Percentiles rank a stretch among this genome's conserved stretches.
Conservation (phyloP, 208 protist species). For the Paratrypanosoma confusum region DNA sequence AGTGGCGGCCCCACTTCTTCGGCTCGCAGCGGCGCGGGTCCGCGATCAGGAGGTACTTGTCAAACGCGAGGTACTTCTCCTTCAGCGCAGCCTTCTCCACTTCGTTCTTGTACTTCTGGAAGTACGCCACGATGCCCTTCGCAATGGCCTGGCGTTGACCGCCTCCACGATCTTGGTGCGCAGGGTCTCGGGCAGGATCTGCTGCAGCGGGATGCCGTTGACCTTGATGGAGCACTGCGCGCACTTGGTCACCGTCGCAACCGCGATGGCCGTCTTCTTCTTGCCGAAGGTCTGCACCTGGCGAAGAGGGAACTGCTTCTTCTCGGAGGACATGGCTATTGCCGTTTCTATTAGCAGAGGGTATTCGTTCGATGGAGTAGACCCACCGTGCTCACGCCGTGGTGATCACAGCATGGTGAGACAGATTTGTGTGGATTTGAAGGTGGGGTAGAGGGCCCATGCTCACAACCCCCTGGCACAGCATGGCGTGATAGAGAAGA, state of each 20-base stretch:
- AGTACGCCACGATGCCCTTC: slow-evolving; percentile 98
- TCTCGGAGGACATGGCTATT: slow-evolving; percentile 68
- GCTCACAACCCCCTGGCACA: too few relatives aligned
- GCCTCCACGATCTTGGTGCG: slow-evolving; percentile 97
- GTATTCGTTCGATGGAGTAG: too few relatives aligned
- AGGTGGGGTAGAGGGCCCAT: too few relatives aligned
- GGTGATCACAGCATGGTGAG: too few relatives aligned
- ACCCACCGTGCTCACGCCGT: too few relatives aligned
- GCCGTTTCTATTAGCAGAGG: too few relatives aligned
- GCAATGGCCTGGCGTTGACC: slow-evolving; percentile 98
- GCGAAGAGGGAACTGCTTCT: slow-evolving; percentile 64
- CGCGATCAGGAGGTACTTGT: slow-evolving; percentile 98
- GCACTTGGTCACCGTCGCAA: slow-evolving; percentile 95
- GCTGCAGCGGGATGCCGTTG: slow-evolving; percentile 97
- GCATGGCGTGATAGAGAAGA: too few relatives aligned
- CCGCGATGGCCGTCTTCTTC: slow-evolving; percentile 99
- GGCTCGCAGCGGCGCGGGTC: slow-evolving; percentile 99
- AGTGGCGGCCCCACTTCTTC: slow-evolving; percentile 99
- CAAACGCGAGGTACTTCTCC: slow-evolving; percentile 93
- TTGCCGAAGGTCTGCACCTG: slow-evolving; percentile 92
- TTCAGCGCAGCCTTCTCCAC: slow-evolving; percentile 98
- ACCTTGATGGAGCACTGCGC: slow-evolving; percentile 96
- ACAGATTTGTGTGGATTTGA: too few relatives aligned
- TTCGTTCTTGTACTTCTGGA: slow-evolving; percentile 98
- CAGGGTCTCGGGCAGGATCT: slow-evolving; percentile 96